phyloP scores from a whole-genome alignment of 2,329 filamentous ascomycete species.

The Metarhizium anisopliae region DNA sequence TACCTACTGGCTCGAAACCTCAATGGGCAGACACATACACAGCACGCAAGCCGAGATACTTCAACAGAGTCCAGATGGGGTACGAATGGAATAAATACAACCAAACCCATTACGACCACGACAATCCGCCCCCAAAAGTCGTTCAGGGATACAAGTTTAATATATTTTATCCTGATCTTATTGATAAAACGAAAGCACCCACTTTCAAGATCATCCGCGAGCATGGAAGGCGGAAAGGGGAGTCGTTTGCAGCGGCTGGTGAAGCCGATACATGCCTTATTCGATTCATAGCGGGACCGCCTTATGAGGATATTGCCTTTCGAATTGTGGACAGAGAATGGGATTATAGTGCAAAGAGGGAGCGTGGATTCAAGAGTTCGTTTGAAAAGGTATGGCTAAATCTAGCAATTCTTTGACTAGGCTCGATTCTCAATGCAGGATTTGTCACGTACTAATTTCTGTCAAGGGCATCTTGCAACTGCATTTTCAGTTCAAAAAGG shows the following conservation, averaged over 20 bases:
- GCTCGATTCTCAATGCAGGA: constrained; percentile 9
- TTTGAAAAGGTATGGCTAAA: constrained; percentile 78
- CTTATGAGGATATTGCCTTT: constrained; percentile 95
- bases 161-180: constrained; percentile 95
- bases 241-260: constrained; percentile 87
- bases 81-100: constrained; percentile 99
- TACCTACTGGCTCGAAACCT: constrained; percentile 50
- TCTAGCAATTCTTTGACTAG: constrained; percentile 4
- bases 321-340: constrained; percentile 97
- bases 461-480: constrained; percentile 64
- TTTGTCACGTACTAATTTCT: constrained; percentile 1
- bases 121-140: constrained; percentile 94
- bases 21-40: constrained; percentile 79
- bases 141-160: constrained; percentile 99
- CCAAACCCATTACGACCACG: constrained; percentile 97
- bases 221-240: constrained; percentile 76
- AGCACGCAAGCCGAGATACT: constrained; percentile 89
- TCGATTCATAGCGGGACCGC: constrained; percentile 87
- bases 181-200: constrained; percentile 88
- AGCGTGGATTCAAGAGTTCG: constrained; percentile 89
- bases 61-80: constrained; percentile 97
- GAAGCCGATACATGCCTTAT: constrained; percentile 97
- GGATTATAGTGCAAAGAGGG: constrained; percentile 95
- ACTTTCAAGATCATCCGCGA: constrained; percentile 95
- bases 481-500: constrained; percentile 98